A percentile compares a stretch with the other conserved stretches of the same genome.
phyloP scores from a whole-genome alignment of 495 filamentous ascomycete species.

The Extremus antarcticus region DNA sequence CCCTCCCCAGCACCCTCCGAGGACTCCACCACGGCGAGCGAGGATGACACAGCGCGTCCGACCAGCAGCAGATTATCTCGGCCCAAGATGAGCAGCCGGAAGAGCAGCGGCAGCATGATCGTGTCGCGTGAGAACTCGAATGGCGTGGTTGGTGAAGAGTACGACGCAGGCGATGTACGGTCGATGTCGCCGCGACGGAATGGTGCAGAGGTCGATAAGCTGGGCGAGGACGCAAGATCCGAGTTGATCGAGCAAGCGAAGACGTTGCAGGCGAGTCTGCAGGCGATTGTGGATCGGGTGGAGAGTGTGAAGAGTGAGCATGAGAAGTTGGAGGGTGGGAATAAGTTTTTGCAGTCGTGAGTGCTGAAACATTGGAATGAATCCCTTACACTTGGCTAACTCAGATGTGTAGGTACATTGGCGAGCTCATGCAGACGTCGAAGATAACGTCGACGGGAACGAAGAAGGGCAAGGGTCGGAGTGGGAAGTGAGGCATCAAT shows the following conservation, averaged over 20 bases:
- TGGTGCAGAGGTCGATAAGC: conserved; percentile 73
- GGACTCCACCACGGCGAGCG: conserved; percentile 14
- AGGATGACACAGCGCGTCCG: conserved; percentile 8
- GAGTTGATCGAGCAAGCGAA: conserved; percentile 68
- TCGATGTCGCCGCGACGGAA: conserved; percentile 91
- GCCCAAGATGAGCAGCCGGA: conserved; percentile 16
- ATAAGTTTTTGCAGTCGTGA: conserved; percentile 73
- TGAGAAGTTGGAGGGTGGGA: conserved; percentile 86
- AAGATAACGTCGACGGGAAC: conserved; percentile 56
- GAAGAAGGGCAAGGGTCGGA: conserved; percentile 34
- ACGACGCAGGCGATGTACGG: conserved; percentile 73
- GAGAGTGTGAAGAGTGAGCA: conserved; percentile 90
- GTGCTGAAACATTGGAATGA: conserved; percentile 12
- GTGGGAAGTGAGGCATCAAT: conserved; percentile 17
- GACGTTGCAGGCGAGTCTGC: conserved; percentile 72
- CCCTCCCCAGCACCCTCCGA: neutral
- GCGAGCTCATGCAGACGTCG: conserved; percentile 69
- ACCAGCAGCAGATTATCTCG: neutral
- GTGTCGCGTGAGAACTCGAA: conserved; percentile 14
- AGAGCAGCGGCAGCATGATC: conserved; percentile 54
- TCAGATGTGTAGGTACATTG: conserved; percentile 43
- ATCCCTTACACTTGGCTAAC: conserved; percentile 5
- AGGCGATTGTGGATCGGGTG: conserved; percentile 81
- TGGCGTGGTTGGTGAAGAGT: conserved; percentile 34
- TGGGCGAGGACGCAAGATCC: conserved; percentile 68